Evolutionary conservation across 1,139 yeast genomes (phyloP).

Genomic region (Taphrina communis): DNA sequence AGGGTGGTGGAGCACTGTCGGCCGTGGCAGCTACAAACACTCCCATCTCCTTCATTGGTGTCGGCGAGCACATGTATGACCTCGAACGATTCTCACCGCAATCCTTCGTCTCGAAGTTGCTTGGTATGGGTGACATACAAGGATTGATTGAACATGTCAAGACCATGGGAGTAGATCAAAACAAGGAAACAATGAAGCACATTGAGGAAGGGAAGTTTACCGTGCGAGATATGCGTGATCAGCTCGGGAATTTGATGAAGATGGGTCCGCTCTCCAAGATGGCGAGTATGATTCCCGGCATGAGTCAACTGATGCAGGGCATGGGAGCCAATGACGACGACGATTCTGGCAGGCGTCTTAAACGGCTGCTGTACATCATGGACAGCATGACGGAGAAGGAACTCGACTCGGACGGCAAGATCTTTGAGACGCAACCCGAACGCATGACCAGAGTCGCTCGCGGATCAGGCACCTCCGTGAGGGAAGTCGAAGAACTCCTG

Average conservation of each 20-base stretch:
- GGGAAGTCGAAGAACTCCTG: conserved; percentile 91
- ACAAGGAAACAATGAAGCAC: conserved; percentile 82
- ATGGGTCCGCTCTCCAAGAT: conserved; percentile 93
- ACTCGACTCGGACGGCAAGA: conserved; percentile 85
- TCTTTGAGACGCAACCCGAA: conserved; percentile 79
- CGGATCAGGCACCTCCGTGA: conserved; percentile 93
- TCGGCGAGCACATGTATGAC: conserved; percentile 96
- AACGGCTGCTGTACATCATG: conserved; percentile 88
- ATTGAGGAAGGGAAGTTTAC: conserved; percentile 95
- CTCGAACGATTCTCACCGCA: conserved; percentile 90
- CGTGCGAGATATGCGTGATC: conserved; percentile 87
- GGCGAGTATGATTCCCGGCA: conserved; percentile 93
- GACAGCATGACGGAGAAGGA: conserved; percentile 93
- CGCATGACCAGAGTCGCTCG: conserved; percentile 89
- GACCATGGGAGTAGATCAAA: conserved; percentile 84
- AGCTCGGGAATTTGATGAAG: conserved; percentile 91
- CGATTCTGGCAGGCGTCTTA: conserved; percentile 81
- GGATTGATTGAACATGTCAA: conserved; percentile 93
- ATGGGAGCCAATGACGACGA: conserved; percentile 64
- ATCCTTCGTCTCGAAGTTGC: conserved; percentile 81
- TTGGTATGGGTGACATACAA: conserved; percentile 95
- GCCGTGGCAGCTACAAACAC: conserved; percentile 98
- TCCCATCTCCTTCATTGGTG: conserved; percentile 96
- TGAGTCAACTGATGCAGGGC: conserved; percentile 81
- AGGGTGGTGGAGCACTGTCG: conserved; percentile 99